A percentile compares a stretch with the other conserved stretches of the same genome.
Evolutionary conservation across 176 grass and related monocot species (phyloP).

Genomic region (Leersia perrieri): DNA sequence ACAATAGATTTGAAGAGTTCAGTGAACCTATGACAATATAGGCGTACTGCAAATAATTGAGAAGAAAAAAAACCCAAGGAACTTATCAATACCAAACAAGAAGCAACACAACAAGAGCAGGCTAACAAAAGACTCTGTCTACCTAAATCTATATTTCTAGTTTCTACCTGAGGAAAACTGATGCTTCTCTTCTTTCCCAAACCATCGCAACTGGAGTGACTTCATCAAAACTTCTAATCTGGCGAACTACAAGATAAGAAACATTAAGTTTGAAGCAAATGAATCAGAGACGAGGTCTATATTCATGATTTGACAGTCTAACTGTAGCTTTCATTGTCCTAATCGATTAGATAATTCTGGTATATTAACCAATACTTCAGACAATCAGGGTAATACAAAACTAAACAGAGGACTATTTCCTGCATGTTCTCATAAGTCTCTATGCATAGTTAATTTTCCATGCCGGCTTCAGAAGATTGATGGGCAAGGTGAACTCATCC

Average conservation of each 20-base stretch:
- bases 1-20: conserved; percentile 29
- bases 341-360: neutral
- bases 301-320: neutral
- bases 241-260: neutral
- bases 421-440: neutral
- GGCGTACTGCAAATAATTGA: neutral
- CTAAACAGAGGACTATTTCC: neutral
- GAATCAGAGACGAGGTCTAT: neutral
- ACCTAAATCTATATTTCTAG: neutral
- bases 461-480: neutral
- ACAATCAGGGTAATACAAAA: neutral
- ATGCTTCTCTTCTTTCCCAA: neutral
- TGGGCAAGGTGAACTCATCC: neutral
- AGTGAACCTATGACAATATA: neutral
- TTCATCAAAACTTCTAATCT: neutral
- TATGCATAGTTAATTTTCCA: neutral
- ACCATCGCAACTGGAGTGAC: conserved; percentile 1
- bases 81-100: conserved; percentile 5
- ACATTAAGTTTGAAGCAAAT: neutral
- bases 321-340: neutral
- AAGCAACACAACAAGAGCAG: conserved; percentile 2
- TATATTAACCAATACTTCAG: neutral
- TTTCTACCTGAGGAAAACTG: conserved; percentile 25
- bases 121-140: neutral
- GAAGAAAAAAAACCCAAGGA: neutral